Conservation (phyloP, 306 rosid species). For the Rubus parviflorus region DNA sequence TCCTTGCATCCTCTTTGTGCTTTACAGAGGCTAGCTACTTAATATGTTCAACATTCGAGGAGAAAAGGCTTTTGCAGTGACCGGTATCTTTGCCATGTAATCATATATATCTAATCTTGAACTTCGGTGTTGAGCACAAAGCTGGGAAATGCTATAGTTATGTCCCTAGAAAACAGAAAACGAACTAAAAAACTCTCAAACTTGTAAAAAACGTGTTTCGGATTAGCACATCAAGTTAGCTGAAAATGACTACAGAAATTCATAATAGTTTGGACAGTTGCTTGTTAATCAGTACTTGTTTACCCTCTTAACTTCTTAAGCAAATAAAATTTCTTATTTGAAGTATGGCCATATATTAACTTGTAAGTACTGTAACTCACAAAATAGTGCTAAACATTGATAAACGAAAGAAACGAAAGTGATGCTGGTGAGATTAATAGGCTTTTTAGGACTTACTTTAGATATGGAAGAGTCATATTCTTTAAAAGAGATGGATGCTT, state of each 20-base stretch:
- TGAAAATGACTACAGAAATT: neutral
- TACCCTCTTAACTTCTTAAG: too few relatives aligned
- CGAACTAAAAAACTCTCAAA: neutral
- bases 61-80: neutral
- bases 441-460: conserved; percentile 46
- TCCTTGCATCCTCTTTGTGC: neutral
- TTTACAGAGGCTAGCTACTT: neutral
- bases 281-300: neutral
- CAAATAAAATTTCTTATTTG: neutral
- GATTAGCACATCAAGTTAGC: neutral
- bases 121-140: conserved; percentile 50
- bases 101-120: conserved; percentile 37
- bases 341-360: neutral
- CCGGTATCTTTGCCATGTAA: neutral
- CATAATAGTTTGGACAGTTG: neutral
- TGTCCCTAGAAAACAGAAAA: conserved; percentile 52
- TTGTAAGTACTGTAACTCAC: neutral
- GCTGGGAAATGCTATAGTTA: conserved; percentile 75
- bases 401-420: neutral
- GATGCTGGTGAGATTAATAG: neutral
- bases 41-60: neutral
- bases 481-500: conserved; percentile 60
- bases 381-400: neutral
- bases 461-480: conserved; percentile 70
- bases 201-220: neutral